Evolutionary conservation across 2,329 filamentous ascomycete species (phyloP).

Genomic region (Pyrenochaeta sp.): DNA sequence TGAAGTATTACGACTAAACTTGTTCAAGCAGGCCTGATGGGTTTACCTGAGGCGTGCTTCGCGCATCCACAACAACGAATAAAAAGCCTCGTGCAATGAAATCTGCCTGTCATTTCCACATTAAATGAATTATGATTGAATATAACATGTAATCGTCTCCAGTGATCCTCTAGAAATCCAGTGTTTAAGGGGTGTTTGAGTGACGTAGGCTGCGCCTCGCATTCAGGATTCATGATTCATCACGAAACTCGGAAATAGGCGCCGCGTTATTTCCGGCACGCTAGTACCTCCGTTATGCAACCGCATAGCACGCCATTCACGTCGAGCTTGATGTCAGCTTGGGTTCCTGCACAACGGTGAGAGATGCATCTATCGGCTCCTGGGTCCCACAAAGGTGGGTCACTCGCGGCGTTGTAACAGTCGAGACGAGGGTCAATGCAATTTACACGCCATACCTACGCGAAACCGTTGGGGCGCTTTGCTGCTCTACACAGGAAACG

Average conservation of each 20-base stretch:
- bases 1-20: constrained; percentile 22
- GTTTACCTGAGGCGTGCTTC: background rate
- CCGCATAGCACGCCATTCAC: constrained; percentile 7
- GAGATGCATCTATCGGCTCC: background rate
- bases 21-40: background rate
- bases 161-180: background rate
- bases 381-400: background rate
- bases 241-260: background rate
- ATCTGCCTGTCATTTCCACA: background rate
- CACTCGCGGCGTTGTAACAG: too few species aligned
- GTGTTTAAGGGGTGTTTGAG: background rate
- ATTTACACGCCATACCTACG: background rate
- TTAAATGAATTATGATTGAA: background rate
- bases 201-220: too few species aligned
- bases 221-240: background rate
- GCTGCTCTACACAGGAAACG: background rate
- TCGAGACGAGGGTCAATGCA: background rate
- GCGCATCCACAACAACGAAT: background rate
- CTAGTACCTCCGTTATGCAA: background rate
- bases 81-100: background rate
- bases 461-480: background rate
- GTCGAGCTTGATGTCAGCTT: constrained; percentile 1
- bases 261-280: background rate
- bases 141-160: background rate
- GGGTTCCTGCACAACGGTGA: background rate